Base-by-base conservation (phyloP, 768 basidiomycete genomes). In the Nevesoporus exiguus region DNA sequence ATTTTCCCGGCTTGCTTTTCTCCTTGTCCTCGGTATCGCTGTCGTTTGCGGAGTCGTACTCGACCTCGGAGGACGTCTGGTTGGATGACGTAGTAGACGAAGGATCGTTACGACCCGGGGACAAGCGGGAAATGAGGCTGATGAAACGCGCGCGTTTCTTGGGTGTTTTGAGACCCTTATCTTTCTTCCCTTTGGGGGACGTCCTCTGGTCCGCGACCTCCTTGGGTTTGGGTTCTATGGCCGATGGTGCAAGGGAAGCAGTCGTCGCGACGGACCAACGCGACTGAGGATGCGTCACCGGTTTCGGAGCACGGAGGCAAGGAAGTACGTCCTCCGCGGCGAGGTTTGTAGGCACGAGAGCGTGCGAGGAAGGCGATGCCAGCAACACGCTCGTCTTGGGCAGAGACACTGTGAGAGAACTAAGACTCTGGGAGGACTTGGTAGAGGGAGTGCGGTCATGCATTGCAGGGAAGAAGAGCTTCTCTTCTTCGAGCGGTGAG, bases 201-300 rank as follows among this genome's bases (percentile, higher is more conserved):
- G 54, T 51, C 31, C 50, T 66, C 3, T 59, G 55, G n/a, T 34
- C 43, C n/a, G 59, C 21, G 8, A 47, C 47, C 0, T 51, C 34
- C 7, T 39, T 42, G 0, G 51, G 33, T 30, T 50, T 69, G 0
- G 56, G 47, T 19, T 63, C 61, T 4, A 53, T 19, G 7, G 47
- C 47, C 3, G 63, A 67, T 0, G 58, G 61, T 0, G 67, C 31
- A 0, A 71, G 11, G 15, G 70, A 70, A 0, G 68, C 70, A 0
- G 69, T 71, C 0, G 70, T 70, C 5, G 69, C 68, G 22, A 71
- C 52, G 14, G 69, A 70, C 68, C 68, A 70, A 14, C 55, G 61
- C 0, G 64, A 66, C 47, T 66, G 66, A 11, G 60, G 54, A 7
- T 45, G 36, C n/a, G 55, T 22, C 5, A 52, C 17, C 7, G 13